Evolutionary conservation across 345 rosid species (phyloP), one percentile per base, ranked within the genome.

Genomic region (Camelina sativa): DNA sequence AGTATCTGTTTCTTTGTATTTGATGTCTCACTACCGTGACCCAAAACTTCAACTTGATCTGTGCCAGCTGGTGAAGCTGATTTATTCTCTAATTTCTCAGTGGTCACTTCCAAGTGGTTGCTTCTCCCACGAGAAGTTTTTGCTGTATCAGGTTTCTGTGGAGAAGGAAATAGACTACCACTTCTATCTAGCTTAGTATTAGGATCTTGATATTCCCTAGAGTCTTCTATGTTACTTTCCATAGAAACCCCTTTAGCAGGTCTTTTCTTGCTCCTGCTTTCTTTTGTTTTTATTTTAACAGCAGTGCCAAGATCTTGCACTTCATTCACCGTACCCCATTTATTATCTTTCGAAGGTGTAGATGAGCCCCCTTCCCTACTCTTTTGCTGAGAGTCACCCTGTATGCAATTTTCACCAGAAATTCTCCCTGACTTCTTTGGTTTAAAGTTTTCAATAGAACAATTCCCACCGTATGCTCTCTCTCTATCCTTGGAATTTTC

Each of bases 361-460:
- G 92, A 86, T 51, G 81, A 86, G 80, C 66, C 44, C 34, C 82
- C 86, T 65, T 84, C 89, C 43, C 83, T 74, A 80, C 83, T 87
- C 78, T 76, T 83, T 65, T 81, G 65, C 37, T 48, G 82, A 73
- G 85, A 78, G 43, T 77, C 78, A 53, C 68, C 75, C 34, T 76
- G 80, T 79, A 57, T 75, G 81, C 72, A 53, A 62, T 63, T 80
- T 34, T 75, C 84, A 43, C 68, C 82, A 65, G 69, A 79, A 69
- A 65, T 75, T 78, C 80, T 80, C 40, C 50, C 65, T 22, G 66
- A 65, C 23, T 66, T 74, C 46, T 74, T 74, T 12, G 73, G 34
- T 47, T 65, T 35, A 35, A 7, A 16, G 15, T 46, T 74, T 16
- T 74, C 78, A 57, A 1, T 12, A 12, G 72, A 66, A 58, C 53